phyloP scores from a whole-genome alignment of 2,329 filamentous ascomycete genomes.

The Ophiostoma australiae region DNA sequence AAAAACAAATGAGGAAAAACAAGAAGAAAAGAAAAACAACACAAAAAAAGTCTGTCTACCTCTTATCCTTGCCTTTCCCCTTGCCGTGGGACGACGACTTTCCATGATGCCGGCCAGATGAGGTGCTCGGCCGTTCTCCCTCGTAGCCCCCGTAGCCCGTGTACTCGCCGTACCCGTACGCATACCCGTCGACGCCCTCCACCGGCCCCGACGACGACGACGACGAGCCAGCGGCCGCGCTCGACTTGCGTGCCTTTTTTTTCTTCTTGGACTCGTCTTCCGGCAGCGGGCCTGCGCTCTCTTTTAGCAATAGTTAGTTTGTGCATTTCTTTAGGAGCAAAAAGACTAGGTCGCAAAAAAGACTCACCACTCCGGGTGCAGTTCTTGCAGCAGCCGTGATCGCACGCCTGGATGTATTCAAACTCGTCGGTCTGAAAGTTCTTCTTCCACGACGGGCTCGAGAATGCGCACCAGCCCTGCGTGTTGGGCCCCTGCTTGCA shows the following conservation, averaged over 20 bases:
- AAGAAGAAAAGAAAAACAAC: background rate
- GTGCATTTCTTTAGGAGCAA: background rate
- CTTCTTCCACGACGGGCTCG: constrained; percentile 32
- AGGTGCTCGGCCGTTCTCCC: background rate
- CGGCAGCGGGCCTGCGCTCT: constrained; percentile 25
- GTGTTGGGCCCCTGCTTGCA: constrained; percentile 50
- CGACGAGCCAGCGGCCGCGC: background rate
- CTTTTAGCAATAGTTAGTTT: constrained; percentile 8
- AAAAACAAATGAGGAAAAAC: background rate
- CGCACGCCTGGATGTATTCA: constrained; percentile 43
- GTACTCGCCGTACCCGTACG: background rate
- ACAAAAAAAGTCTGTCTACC: background rate
- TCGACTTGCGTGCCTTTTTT: constrained; percentile 14
- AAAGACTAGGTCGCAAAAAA: constrained; percentile 33
- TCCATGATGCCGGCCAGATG: background rate
- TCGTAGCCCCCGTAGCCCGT: background rate
- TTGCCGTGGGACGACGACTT: background rate
- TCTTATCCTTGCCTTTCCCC: constrained; percentile 4
- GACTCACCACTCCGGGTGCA: constrained; percentile 44
- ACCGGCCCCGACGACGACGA: background rate
- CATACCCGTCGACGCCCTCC: background rate
- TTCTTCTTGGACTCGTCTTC: constrained; percentile 24
- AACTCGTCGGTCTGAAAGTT: constrained; percentile 34
- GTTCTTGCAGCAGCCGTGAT: constrained; percentile 49
- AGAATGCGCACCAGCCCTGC: constrained; percentile 49